Conservation (phyloP, 768 basidiomycete genomes). For the Macrolepiota dolichaula region DNA sequence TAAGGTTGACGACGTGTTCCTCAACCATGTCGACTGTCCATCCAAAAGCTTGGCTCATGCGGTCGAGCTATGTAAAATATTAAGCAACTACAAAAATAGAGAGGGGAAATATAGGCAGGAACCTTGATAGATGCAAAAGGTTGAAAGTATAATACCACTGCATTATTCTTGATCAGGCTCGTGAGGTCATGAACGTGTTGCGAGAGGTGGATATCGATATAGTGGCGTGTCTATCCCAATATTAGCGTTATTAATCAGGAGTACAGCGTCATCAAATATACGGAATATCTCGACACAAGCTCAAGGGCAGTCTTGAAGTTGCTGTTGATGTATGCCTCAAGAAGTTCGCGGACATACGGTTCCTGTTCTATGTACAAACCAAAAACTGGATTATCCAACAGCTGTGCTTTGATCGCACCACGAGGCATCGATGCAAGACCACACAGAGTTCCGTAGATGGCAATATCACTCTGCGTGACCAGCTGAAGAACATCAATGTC, state of each 20-base stretch:
- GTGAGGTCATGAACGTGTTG: slow-evolving; percentile 65
- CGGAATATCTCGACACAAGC: slow-evolving; percentile 69
- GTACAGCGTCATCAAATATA: slow-evolving; percentile 25
- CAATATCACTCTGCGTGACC: slow-evolving; percentile 79
- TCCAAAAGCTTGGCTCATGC: slow-evolving; percentile 87
- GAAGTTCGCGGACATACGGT: slow-evolving; percentile 80
- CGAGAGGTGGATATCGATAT: slow-evolving; percentile 73
- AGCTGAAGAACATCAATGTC: slow-evolving; percentile 38
- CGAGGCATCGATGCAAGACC: slow-evolving; percentile 77
- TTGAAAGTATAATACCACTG: slow-evolving; percentile 85
- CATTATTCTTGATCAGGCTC: slow-evolving; percentile 68
- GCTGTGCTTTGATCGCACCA: slow-evolving; percentile 59
- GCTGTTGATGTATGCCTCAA: slow-evolving; percentile 83
- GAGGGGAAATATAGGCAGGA: not conserved
- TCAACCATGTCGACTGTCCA: slow-evolving; percentile 73
- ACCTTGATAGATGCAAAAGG: slow-evolving; percentile 77
- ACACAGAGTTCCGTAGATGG: slow-evolving; percentile 82
- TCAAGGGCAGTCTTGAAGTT: slow-evolving; percentile 83
- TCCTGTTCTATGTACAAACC: slow-evolving; percentile 81
- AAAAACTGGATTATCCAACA: slow-evolving; percentile 70
- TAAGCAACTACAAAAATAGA: not conserved
- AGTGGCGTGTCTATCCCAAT: slow-evolving; percentile 63
- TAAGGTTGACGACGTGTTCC: slow-evolving; percentile 69
- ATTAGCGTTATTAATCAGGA: not conserved
- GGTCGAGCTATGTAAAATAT: slow-evolving; percentile 44